phyloP scores from a whole-genome alignment of 495 filamentous ascomycete genomes.

The Aspergillus baeticus region DNA sequence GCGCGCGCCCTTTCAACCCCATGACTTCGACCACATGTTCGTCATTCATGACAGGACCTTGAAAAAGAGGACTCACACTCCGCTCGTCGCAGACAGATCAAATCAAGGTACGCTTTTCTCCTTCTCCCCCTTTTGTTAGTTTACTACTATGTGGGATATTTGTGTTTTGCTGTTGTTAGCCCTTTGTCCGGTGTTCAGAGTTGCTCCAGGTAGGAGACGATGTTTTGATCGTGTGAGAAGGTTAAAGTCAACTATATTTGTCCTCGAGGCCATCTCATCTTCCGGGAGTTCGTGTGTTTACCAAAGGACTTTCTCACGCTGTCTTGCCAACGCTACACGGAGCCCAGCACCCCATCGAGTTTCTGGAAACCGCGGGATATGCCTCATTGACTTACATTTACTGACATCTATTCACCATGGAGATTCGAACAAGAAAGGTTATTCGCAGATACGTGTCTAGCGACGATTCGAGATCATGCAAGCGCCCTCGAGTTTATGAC shows the following conservation, averaged over 20 bases:
- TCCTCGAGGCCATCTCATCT: slow-evolving; percentile 4
- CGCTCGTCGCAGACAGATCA: slow-evolving; percentile 2
- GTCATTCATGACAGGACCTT: slow-evolving; percentile 19
- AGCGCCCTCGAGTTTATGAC: slow-evolving; percentile 9
- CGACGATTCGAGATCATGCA: slow-evolving; percentile 9
- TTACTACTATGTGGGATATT: slow-evolving; percentile 9
- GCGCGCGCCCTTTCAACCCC: slow-evolving; percentile 19
- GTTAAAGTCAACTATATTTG: slow-evolving; percentile 4
- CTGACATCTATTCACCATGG: slow-evolving; percentile 15
- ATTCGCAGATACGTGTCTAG: slow-evolving; percentile 14
- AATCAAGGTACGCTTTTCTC: slow-evolving; percentile 4
- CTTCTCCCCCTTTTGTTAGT: slow-evolving; percentile 1
- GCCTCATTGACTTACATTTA: slow-evolving; percentile 10
- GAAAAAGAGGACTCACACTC: neutral
- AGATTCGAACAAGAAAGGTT: slow-evolving; percentile 22
- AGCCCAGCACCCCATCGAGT: neutral
- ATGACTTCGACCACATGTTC: slow-evolving; percentile 31
- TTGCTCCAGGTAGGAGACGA: neutral
- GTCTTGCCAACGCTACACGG: neutral
- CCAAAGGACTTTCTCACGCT: neutral
- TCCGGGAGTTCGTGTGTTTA: neutral
- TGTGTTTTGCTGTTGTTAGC: slow-evolving; percentile 7
- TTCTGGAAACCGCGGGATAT: slow-evolving; percentile 9
- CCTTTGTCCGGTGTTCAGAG: slow-evolving; percentile 11
- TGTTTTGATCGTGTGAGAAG: neutral